Evolutionary conservation across 768 basidiomycete species (phyloP).

Genomic region (Lactarius evosmus): DNA sequence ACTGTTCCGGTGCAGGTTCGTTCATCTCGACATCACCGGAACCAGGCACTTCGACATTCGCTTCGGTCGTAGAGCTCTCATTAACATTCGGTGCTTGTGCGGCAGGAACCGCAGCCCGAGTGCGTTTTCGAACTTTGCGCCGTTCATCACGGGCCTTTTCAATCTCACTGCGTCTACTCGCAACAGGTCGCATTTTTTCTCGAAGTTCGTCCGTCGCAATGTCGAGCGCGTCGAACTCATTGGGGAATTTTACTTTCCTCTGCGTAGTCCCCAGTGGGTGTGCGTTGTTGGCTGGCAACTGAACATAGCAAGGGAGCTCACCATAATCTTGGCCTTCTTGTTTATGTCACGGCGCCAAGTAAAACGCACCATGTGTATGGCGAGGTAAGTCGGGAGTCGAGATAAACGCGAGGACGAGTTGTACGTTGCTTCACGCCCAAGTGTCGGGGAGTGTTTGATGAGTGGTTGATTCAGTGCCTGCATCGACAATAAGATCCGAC

Average conservation of each 20-base stretch:
- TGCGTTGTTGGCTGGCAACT: background rate
- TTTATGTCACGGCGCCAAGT: constrained; percentile 88
- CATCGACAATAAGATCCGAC: background rate
- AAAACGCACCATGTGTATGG: constrained; percentile 95
- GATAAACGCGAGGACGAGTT: constrained; percentile 76
- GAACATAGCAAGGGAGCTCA: constrained; percentile 30
- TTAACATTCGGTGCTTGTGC: constrained; percentile 28
- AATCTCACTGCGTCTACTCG: constrained; percentile 68
- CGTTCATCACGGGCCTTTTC: constrained; percentile 84
- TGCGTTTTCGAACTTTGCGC: constrained; percentile 73
- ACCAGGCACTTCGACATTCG: constrained; percentile 6
- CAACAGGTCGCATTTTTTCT: constrained; percentile 64
- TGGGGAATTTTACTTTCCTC: constrained; percentile 91
- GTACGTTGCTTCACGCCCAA: constrained; percentile 81
- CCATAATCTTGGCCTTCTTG: constrained; percentile 98
- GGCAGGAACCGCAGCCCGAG: constrained; percentile 44
- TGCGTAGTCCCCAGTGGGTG: constrained; percentile 31
- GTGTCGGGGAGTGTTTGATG: constrained; percentile 75
- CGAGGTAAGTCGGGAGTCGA: constrained; percentile 79
- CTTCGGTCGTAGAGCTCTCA: constrained; percentile 12
- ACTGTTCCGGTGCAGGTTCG: constrained; percentile 35
- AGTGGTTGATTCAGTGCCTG: constrained; percentile 86
- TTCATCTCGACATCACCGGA: constrained; percentile 51
- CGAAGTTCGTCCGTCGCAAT: constrained; percentile 78
- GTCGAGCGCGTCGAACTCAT: constrained; percentile 84